phyloP scores from a whole-genome alignment of 345 rosid species.

The Acer yangbiense region DNA sequence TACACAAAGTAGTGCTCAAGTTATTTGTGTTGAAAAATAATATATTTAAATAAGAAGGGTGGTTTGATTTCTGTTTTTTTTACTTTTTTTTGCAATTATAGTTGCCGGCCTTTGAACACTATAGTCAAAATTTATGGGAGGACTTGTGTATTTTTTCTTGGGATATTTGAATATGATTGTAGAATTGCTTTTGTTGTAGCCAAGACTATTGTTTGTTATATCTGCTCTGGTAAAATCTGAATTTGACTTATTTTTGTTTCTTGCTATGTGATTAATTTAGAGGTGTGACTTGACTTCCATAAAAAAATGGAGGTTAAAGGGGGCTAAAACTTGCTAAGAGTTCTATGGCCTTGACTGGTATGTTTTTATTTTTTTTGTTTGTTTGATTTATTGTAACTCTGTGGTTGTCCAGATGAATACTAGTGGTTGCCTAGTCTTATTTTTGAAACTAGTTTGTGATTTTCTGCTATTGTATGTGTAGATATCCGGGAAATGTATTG shows the following conservation, averaged over 20 bases:
- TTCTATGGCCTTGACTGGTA: constrained; percentile 61
- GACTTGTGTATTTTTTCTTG: not conserved
- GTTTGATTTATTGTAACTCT: not conserved
- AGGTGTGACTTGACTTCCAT: constrained; percentile 12
- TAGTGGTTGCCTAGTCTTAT: not conserved
- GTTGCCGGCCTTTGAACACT: constrained; percentile 7
- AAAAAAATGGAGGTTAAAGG: constrained; percentile 73
- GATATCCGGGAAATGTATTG: constrained; percentile 58
- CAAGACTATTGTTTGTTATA: not conserved
- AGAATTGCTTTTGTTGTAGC: not conserved
- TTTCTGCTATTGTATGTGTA: constrained; percentile 18
- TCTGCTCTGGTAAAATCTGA: not conserved
- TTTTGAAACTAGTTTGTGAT: constrained; percentile 1
- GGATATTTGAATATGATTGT: constrained; percentile 1
- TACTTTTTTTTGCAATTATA: not conserved
- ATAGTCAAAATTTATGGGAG: not conserved
- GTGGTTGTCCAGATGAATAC: not conserved
- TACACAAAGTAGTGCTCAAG: not conserved
- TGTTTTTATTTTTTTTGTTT: not conserved
- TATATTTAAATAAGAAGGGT: not conserved
- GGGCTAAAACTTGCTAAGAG: constrained; percentile 48
- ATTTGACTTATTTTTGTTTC: constrained; percentile 8
- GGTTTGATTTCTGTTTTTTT: not conserved
- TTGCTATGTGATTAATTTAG: constrained; percentile 28
- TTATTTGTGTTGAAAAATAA: not conserved